These are phyloP conservation scores for Vanrija humicola DNA, from an alignment of 1,284 basidiomycete species.

Conservation along the genomic window DNA sequence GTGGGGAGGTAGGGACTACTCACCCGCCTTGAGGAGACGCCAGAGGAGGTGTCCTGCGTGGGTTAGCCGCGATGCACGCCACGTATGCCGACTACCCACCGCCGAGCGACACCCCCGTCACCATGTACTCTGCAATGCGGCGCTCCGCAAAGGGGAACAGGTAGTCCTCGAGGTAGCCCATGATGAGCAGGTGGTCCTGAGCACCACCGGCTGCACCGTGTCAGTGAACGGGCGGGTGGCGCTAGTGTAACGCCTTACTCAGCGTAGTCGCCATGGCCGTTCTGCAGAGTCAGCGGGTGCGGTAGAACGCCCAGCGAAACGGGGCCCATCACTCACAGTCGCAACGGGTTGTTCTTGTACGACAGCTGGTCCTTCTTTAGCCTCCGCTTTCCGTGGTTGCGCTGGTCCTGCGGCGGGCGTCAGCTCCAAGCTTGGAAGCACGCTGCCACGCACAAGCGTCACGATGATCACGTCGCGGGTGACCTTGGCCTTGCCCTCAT, in stretches of 20 bases:
- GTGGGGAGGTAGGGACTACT: slow-evolving; percentile 36
- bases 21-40: slow-evolving; percentile 51
- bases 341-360: slow-evolving; percentile 63
- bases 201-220: slow-evolving; percentile 8
- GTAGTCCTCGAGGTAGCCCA: slow-evolving; percentile 73
- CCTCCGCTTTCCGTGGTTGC: slow-evolving; percentile 62
- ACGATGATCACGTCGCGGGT: slow-evolving; percentile 43
- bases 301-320: not conserved
- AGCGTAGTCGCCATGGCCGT: slow-evolving; percentile 10
- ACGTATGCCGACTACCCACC: slow-evolving; percentile 26
- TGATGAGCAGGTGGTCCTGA: slow-evolving; percentile 69
- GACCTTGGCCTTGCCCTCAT: slow-evolving; percentile 5
- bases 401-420: slow-evolving; percentile 59
- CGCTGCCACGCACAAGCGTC: slow-evolving; percentile 30
- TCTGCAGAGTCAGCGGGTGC: not conserved
- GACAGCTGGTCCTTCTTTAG: slow-evolving; percentile 54
- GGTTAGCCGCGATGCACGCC: not conserved
- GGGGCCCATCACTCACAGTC: slow-evolving; percentile 45
- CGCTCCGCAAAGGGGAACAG: slow-evolving; percentile 71
- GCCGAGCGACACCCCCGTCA: slow-evolving; percentile 54
- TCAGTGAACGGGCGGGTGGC: not conserved
- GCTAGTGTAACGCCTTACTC: not conserved
- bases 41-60: slow-evolving; percentile 12
- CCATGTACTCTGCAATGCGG: slow-evolving; percentile 62
- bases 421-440: not conserved